phyloP scores from a whole-genome alignment of 768 basidiomycete genomes.

The Boletellus ananiceps region DNA sequence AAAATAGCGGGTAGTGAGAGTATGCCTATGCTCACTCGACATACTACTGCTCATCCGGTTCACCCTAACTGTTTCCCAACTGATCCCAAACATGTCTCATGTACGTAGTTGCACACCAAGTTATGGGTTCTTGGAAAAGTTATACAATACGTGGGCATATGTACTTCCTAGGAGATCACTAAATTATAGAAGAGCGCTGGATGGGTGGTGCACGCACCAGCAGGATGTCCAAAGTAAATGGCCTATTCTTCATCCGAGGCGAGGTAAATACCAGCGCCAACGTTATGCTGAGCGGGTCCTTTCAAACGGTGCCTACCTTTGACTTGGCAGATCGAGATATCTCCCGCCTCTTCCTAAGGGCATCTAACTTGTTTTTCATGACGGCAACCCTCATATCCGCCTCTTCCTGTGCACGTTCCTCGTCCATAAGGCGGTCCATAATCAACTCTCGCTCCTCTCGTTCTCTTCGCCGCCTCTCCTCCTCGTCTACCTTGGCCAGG shows the following conservation, averaged over 20 bases:
- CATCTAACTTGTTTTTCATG: constrained; percentile 63
- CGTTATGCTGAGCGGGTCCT: not conserved
- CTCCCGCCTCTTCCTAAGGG: constrained; percentile 46
- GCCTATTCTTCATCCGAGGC: not conserved
- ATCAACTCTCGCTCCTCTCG: constrained; percentile 77
- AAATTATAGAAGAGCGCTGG: not conserved
- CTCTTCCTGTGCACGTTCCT: constrained; percentile 84
- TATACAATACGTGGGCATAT: not conserved
- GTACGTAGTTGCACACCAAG: too few relatives aligned
- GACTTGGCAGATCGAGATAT: constrained; percentile 24
- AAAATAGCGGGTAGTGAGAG: too few relatives aligned
- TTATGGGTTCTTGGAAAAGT: not conserved
- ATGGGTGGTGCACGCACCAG: not conserved
- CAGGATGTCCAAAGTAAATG: not conserved
- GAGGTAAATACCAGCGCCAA: not conserved
- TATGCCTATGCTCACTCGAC: too few relatives aligned
- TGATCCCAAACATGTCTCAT: too few relatives aligned
- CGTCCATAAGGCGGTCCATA: constrained; percentile 80
- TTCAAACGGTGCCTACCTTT: constrained; percentile 17
- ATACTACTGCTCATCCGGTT: too few relatives aligned
- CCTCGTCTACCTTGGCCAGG: constrained; percentile 24
- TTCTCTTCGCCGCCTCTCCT: constrained; percentile 47
- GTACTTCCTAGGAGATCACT: not conserved
- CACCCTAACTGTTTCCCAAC: too few relatives aligned
- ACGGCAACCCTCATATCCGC: constrained; percentile 69